These are phyloP conservation scores for Penicillium sumatraense DNA, from an alignment of 2,329 filamentous ascomycete species.

Conservation along the genomic window DNA sequence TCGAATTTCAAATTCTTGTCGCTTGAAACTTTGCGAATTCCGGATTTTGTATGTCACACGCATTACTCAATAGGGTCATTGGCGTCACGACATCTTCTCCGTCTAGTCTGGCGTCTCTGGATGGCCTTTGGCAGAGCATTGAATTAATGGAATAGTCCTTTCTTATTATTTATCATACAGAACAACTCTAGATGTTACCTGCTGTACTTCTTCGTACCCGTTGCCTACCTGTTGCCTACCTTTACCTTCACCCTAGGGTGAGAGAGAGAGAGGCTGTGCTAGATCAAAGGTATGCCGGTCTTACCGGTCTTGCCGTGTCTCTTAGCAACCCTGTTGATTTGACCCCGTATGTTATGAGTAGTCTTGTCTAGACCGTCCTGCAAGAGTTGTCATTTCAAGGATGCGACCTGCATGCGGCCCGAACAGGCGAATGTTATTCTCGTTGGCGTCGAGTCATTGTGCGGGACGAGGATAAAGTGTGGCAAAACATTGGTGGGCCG, in stretches of 20 bases:
- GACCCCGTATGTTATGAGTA: too few relatives aligned
- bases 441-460: not conserved
- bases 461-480: slow-evolving; percentile 9
- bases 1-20: not conserved
- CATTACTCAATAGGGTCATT: not conserved
- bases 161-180: too few relatives aligned
- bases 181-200: too few relatives aligned
- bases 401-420: slow-evolving; percentile 24
- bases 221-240: too few relatives aligned
- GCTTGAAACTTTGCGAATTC: not conserved
- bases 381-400: slow-evolving; percentile 29
- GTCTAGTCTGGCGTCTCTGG: not conserved
- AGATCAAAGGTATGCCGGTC: not conserved
- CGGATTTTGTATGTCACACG: slow-evolving; percentile 1
- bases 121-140: too few relatives aligned
- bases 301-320: too few relatives aligned
- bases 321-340: not conserved
- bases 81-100: not conserved
- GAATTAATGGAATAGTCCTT: too few relatives aligned
- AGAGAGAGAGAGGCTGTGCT: not conserved
- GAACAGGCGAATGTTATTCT: slow-evolving; percentile 17
- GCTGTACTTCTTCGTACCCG: too few relatives aligned
- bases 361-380: slow-evolving; percentile 14
- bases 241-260: too few relatives aligned
- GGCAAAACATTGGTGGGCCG: slow-evolving; percentile 7